Evolutionary conservation across 805 yeast species (phyloP), one percentile per base, ranked within the genome.

Genomic region (Candida boidinii): DNA sequence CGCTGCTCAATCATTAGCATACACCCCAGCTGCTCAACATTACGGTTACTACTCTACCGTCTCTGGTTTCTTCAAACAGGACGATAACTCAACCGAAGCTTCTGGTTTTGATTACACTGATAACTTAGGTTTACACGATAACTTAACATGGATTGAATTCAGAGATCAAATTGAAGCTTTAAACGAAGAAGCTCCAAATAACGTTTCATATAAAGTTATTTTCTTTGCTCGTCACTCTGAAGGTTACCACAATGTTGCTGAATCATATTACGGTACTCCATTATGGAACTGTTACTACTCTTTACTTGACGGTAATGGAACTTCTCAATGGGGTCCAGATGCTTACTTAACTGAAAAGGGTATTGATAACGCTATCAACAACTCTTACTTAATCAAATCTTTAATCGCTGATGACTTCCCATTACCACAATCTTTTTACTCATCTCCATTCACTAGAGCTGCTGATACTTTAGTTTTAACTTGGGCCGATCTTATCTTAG

Each of bases 161-260:
- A 16, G 29, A 6, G 34, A 35, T 2, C 42, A 55, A n/a, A 45
- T 71, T 13, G 38, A 49, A 5, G 40, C 48, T n/a, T 53, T 71
- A 42, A 69, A 68, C 38, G 42, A 37, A 2, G 26, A 37, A 7
- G 44, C 59, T 22, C 44, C 42, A 4, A 27, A 27, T 2, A 47
- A 57, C 34, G 58, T 44, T n/a, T 34, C 38, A 6, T 71, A 68
- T 49, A 71, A 70, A 46, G 43, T 71, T 9, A 48, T 71, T 25
- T 62, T 62, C 37, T 53, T 69, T 23, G 74, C 70, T 5, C 59
- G 77, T 32, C 77, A 71, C 39, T 76, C 76, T 4, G 72, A 71
- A 39, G 77, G 76, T 2, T 68, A 44, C 44, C 77, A 71, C 44
- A 71, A 71, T 43, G 46, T 57, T 35, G 73, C 70, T 18, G 66